Percentiles rank a stretch among this genome's conserved stretches.
Evolutionary conservation across 2,329 filamentous ascomycete genomes (phyloP).

Genomic region (Aspergillus costaricaensis): DNA sequence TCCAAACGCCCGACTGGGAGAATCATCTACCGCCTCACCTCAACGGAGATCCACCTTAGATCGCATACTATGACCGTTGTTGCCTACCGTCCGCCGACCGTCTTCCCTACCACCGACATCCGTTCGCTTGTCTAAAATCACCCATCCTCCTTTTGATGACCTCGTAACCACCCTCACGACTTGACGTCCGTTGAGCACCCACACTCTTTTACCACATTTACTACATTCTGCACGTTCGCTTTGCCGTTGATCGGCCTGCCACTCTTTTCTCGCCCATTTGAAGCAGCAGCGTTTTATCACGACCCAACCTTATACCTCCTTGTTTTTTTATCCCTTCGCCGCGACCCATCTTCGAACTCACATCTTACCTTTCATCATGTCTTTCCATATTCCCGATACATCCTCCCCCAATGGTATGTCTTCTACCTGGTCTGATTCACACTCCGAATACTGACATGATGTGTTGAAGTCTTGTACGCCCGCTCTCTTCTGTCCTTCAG

Average conservation of each 20-base stretch:
- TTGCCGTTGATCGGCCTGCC: slow-evolving; percentile 36
- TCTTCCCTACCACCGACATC: slow-evolving; percentile 17
- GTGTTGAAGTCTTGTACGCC: slow-evolving; percentile 19
- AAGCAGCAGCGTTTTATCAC: slow-evolving; percentile 3
- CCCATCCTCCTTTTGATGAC: slow-evolving; percentile 26
- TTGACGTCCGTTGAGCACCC: slow-evolving; percentile 37
- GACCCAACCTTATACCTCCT: slow-evolving; percentile 7
- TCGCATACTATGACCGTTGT: slow-evolving; percentile 28
- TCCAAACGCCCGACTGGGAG: slow-evolving; percentile 14
- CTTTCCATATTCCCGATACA: slow-evolving; percentile 25
- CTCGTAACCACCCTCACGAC: slow-evolving; percentile 35
- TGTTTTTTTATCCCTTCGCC: slow-evolving; percentile 9
- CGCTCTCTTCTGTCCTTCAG: slow-evolving; percentile 31
- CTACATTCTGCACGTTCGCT: slow-evolving; percentile 19
- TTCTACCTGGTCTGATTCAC: background rate
- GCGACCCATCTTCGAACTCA: slow-evolving; percentile 9
- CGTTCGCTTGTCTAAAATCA: slow-evolving; percentile 23
- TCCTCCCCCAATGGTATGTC: slow-evolving; percentile 26
- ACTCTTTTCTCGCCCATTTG: slow-evolving; percentile 22
- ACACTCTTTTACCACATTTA: slow-evolving; percentile 28
- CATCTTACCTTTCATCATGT: slow-evolving; percentile 28
- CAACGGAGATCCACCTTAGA: slow-evolving; percentile 13
- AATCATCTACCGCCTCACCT: slow-evolving; percentile 14
- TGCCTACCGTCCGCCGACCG: slow-evolving; percentile 14
- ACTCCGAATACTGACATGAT: background rate